A percentile compares a stretch with the other conserved stretches of the same genome.
phyloP scores from a whole-genome alignment of 352 stramenopile genomes.

The Thalassiosira delicatula region DNA sequence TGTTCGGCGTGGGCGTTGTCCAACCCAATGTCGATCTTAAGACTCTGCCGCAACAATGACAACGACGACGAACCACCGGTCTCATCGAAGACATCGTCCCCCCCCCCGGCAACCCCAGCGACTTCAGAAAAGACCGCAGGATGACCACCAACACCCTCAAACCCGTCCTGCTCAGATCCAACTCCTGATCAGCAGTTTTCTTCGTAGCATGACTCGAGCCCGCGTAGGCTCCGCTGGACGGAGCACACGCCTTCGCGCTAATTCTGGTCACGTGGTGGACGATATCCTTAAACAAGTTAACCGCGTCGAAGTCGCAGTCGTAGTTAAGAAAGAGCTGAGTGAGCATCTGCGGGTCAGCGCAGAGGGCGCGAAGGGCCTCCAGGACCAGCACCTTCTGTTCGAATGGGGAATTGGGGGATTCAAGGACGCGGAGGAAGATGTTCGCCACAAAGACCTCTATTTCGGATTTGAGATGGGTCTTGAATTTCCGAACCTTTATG shows the following conservation, averaged over 20 bases:
- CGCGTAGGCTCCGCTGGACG: conserved; percentile 5
- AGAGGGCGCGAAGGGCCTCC: conserved; percentile 93
- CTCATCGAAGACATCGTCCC: conserved; percentile 70
- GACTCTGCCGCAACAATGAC: conserved; percentile 51
- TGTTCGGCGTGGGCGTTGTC: conserved; percentile 68
- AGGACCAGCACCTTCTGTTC: conserved; percentile 98
- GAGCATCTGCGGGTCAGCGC: conserved; percentile 91
- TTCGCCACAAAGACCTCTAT: conserved; percentile 99
- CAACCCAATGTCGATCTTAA: conserved; percentile 60
- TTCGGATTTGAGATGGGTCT: conserved; percentile 94
- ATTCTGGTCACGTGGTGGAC: conserved; percentile 94
- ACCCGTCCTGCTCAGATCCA: conserved; percentile 78
- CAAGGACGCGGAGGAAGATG: conserved; percentile 97
- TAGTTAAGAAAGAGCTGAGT: conserved; percentile 99
- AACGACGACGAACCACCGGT: conserved; percentile 58
- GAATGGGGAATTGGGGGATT: conserved; percentile 96
- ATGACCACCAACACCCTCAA: conserved; percentile 94
- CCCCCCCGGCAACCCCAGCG: conserved; percentile 71
- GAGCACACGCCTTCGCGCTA: conserved; percentile 86
- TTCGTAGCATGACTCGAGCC: conserved; percentile 44
- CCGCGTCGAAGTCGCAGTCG: conserved; percentile 97
- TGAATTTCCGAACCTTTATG: conserved; percentile 82
- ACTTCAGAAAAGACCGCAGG: conserved; percentile 91
- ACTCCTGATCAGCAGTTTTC: conserved; percentile 75
- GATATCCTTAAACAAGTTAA: conserved; percentile 97